These are phyloP conservation scores for Gossypium rotundifolium DNA, from an alignment of 345 rosid species.

Conservation along the genomic window DNA sequence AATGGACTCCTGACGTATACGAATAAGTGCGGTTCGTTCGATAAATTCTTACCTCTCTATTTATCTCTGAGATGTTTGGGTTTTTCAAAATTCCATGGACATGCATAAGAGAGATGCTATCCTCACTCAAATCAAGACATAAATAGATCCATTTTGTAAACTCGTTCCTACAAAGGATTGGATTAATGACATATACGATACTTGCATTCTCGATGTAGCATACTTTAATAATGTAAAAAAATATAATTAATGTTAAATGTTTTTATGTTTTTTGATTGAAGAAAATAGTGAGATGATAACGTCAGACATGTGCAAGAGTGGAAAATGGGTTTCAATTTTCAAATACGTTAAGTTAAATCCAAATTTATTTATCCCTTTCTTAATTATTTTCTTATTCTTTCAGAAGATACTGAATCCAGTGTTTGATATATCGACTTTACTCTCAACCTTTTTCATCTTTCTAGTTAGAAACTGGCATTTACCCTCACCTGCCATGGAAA, in stretches of 20 bases:
- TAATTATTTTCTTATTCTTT: not conserved
- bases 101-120: no score
- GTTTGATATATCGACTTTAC: conserved; percentile 4
- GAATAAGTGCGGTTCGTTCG: not conserved
- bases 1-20: not conserved
- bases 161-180: no score
- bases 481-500: not conserved
- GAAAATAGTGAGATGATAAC: conserved; percentile 22
- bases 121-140: no score
- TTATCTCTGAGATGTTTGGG: no score
- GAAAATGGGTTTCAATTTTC: not conserved
- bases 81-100: no score
- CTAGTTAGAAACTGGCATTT: not conserved
- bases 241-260: not conserved
- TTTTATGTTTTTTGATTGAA: conserved; percentile 7
- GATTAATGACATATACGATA: no score
- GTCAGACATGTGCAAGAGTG: conserved; percentile 39
- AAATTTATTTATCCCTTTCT: not conserved
- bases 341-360: not conserved
- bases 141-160: no score
- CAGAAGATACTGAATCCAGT: not conserved
- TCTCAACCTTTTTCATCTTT: not conserved
- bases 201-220: no score
- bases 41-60: no score
- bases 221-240: no score